Conservation (phyloP, 768 basidiomycete species). For the Ephemerocybe angulata region DNA sequence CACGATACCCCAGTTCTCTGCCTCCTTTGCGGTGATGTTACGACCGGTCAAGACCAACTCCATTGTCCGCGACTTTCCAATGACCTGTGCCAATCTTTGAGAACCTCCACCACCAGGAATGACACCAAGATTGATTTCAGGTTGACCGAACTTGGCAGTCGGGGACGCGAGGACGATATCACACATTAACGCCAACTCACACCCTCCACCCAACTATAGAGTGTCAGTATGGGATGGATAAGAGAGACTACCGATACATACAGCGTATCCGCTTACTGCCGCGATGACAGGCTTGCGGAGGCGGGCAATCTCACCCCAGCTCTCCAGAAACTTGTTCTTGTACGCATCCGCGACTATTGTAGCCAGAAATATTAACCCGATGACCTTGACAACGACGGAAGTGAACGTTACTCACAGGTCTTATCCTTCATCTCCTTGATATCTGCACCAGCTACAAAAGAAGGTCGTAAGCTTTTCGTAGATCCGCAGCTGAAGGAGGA, state of each 20-base stretch:
- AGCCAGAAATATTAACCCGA: no score
- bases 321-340: slow-evolving; percentile 77
- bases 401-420: slow-evolving; percentile 71
- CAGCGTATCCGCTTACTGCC: slow-evolving; percentile 92
- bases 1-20: slow-evolving; percentile 83
- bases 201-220: slow-evolving; percentile 88
- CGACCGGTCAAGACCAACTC: slow-evolving; percentile 90
- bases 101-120: slow-evolving; percentile 95
- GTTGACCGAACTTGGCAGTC: slow-evolving; percentile 90
- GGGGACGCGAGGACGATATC: slow-evolving; percentile 93
- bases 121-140: slow-evolving; percentile 92
- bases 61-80: slow-evolving; percentile 95
- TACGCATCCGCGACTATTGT: slow-evolving; percentile 83
- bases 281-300: slow-evolving; percentile 94
- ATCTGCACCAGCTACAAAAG: slow-evolving; percentile 79
- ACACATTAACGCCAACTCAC: slow-evolving; percentile 94
- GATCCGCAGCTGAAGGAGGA: background rate
- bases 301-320: slow-evolving; percentile 71
- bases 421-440: slow-evolving; percentile 99
- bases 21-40: slow-evolving; percentile 75
- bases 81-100: slow-evolving; percentile 78
- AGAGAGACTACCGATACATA: slow-evolving; percentile 31
- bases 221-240: background rate
- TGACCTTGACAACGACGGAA: no score
- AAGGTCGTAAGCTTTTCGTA: background rate